Evolutionary conservation across 345 rosid species (phyloP).

Genomic region (Gossypium stocksii): DNA sequence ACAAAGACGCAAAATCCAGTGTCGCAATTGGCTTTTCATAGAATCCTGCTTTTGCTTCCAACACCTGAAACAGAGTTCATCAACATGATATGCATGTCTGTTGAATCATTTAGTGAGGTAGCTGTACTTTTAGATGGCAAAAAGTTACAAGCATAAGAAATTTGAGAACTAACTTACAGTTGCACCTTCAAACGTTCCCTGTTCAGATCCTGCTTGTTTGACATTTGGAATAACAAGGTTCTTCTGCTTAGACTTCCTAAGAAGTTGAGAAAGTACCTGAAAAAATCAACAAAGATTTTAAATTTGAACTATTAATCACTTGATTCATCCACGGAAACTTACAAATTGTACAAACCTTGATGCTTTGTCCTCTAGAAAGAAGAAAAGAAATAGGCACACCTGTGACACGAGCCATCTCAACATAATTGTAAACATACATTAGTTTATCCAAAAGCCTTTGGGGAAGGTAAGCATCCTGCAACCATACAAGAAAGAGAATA

Average conservation of each 20-base stretch:
- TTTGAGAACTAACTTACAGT: constrained; percentile 61
- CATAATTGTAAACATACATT: constrained; percentile 89
- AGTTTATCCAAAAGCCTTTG: constrained; percentile 93
- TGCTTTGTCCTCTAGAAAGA: constrained; percentile 98
- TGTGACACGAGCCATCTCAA: constrained; percentile 99
- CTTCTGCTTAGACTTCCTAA: constrained; percentile 90
- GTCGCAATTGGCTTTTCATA: constrained; percentile 96
- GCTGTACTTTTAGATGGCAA: not conserved
- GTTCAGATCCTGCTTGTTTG: constrained; percentile 86
- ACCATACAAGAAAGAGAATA: constrained; percentile 18
- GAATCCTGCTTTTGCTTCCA: constrained; percentile 90
- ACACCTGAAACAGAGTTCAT: constrained; percentile 44
- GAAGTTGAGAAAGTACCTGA: constrained; percentile 96
- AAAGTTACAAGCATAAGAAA: constrained; percentile 1
- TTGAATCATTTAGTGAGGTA: not conserved
- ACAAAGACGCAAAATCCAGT: constrained; percentile 92
- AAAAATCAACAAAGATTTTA: constrained; percentile 13
- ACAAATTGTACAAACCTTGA: constrained; percentile 49
- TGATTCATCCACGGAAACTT: not conserved
- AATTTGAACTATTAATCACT: not conserved
- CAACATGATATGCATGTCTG: not conserved
- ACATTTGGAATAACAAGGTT: constrained; percentile 81
- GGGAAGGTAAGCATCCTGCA: constrained; percentile 98
- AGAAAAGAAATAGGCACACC: constrained; percentile 98
- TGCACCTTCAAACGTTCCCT: constrained; percentile 96